phyloP scores from a whole-genome alignment of 2,329 filamentous ascomycete genomes.

The Aureobasidium sp. region DNA sequence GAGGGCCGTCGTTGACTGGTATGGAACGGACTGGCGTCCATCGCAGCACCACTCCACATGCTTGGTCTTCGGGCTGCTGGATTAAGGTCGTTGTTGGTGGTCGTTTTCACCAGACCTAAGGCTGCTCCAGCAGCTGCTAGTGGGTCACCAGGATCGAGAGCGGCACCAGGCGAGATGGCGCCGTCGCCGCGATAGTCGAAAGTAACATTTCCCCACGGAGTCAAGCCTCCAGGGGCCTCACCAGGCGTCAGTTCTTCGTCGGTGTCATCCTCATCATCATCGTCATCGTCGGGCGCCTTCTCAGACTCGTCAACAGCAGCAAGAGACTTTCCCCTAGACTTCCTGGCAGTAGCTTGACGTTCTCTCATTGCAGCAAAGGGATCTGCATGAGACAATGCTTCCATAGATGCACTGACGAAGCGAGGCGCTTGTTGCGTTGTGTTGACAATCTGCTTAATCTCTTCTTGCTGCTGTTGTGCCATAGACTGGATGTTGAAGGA shows the following conservation, averaged over 20 bases:
- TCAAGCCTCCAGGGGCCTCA: neutral
- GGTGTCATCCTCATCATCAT: neutral
- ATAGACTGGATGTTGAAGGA: conserved; percentile 9
- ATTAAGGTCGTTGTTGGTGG: neutral
- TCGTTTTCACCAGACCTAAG: neutral
- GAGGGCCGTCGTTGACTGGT: neutral
- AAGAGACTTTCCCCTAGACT: neutral
- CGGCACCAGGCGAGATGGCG: neutral
- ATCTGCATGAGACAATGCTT: neutral
- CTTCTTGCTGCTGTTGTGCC: conserved; percentile 5
- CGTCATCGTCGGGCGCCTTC: neutral
- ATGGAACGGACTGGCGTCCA: neutral
- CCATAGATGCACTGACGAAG: neutral
- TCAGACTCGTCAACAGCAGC: neutral
- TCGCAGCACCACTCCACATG: neutral
- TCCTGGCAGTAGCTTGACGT: neutral
- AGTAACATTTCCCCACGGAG: neutral
- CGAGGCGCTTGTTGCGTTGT: neutral
- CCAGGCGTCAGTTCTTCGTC: neutral
- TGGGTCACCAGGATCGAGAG: neutral
- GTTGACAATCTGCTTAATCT: conserved; percentile 3
- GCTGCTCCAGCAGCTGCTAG: neutral
- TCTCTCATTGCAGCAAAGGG: neutral
- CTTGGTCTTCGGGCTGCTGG: neutral
- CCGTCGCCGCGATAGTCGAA: neutral